phyloP scores from a whole-genome alignment of 176 grass and related monocot species.

The Avena atlantica region DNA sequence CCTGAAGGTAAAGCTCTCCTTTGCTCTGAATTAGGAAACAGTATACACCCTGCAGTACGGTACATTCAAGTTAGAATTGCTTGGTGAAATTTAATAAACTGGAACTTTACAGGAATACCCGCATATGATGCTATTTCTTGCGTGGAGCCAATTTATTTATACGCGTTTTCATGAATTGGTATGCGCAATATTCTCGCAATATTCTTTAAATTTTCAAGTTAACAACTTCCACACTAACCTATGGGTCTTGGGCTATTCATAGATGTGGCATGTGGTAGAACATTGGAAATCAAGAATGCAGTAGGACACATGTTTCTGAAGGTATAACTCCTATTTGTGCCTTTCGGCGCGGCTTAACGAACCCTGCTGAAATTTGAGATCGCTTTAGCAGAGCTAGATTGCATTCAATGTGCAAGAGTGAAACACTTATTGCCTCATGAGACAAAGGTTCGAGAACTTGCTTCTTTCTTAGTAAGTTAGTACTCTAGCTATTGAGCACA shows the following conservation, averaged over 20 bases:
- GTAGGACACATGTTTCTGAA: not conserved
- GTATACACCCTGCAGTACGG: not conserved
- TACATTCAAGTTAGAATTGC: no score
- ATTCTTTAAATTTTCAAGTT: not conserved
- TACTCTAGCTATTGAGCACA: not conserved
- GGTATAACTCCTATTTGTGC: not conserved
- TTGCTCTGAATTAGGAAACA: not conserved
- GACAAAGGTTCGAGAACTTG: not conserved
- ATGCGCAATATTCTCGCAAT: not conserved
- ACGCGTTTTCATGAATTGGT: not conserved
- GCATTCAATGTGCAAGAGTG: not conserved
- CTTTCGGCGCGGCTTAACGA: not conserved
- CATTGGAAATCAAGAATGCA: not conserved
- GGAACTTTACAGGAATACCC: no score
- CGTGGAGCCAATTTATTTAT: not conserved
- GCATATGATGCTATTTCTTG: not conserved
- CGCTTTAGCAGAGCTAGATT: not conserved
- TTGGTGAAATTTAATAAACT: no score
- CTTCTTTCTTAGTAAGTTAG: not conserved
- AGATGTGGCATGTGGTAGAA: not conserved
- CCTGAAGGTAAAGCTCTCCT: not conserved
- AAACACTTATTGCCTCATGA: not conserved
- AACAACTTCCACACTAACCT: not conserved
- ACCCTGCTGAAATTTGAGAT: not conserved
- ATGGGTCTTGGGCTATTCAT: not conserved